phyloP scores from a whole-genome alignment of 192 early-diverging fungal genomes.

The Allomyces arbusculus region DNA sequence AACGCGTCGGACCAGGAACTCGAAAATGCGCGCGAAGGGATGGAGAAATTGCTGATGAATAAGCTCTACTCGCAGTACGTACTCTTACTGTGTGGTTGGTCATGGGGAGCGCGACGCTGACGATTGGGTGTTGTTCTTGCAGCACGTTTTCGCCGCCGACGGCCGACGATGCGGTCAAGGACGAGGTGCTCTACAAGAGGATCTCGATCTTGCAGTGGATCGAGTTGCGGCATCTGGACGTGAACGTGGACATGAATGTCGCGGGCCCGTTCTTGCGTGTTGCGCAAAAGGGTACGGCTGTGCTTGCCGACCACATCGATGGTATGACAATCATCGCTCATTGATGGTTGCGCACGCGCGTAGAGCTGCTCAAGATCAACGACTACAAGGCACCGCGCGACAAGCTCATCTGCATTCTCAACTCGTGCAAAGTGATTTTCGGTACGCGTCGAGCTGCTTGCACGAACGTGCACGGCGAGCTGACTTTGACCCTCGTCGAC shows the following conservation, averaged over 20 bases:
- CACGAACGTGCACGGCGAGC: no score
- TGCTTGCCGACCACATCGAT: not conserved
- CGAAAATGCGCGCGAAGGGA: constrained; percentile 60
- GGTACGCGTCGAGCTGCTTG: constrained; percentile 13
- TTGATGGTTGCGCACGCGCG: not conserved
- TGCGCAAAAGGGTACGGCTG: constrained; percentile 1
- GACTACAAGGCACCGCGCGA: constrained; percentile 66
- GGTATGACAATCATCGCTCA: no score
- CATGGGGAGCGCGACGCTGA: no score
- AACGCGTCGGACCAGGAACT: constrained; percentile 41
- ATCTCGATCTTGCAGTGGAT: constrained; percentile 60
- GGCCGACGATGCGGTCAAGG: constrained; percentile 56
- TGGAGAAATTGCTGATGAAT: constrained; percentile 76
- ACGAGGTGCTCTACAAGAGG: constrained; percentile 54
- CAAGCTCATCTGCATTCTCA: constrained; percentile 65
- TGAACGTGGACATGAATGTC: constrained; percentile 5
- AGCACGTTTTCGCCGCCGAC: constrained; percentile 51
- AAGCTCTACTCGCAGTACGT: constrained; percentile 36
- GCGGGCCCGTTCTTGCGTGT: not conserved
- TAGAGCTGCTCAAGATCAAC: constrained; percentile 59
- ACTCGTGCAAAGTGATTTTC: constrained; percentile 69
- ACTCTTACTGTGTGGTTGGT: not conserved
- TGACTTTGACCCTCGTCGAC: no score
- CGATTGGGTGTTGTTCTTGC: no score
- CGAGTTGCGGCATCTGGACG: constrained; percentile 47